Conservation (phyloP, 768 basidiomycete species). For the Suillus occidentalis region DNA sequence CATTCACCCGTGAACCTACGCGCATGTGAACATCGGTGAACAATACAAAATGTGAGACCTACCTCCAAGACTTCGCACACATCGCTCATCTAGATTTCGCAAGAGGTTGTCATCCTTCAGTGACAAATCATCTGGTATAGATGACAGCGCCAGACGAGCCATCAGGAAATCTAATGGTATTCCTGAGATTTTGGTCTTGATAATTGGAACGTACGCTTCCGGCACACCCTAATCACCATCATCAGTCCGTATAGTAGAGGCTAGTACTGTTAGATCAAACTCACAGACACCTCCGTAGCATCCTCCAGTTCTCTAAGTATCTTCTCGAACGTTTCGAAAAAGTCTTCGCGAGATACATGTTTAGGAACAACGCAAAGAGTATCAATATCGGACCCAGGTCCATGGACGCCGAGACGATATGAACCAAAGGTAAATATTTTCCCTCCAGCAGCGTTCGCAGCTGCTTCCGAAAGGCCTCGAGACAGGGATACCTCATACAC, state of each 20-base stretch:
- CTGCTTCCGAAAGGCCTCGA: conserved; percentile 82
- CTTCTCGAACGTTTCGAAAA: conserved; percentile 87
- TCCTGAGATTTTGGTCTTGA: conserved; percentile 87
- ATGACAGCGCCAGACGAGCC: conserved; percentile 82
- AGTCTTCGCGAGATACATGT: conserved; percentile 94
- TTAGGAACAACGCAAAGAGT: conserved; percentile 97
- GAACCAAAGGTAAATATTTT: conserved; percentile 99
- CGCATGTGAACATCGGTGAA: conserved; percentile 8
- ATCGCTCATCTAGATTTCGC: conserved; percentile 90
- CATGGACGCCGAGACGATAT: conserved; percentile 96
- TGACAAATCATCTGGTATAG: conserved; percentile 90
- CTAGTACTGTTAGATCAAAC: conserved; percentile 31
- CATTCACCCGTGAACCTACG: conserved; percentile 90
- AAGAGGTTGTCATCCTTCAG: conserved; percentile 90
- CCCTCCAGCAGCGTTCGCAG: conserved; percentile 88
- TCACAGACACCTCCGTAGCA: conserved; percentile 84
- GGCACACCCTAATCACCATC: conserved; percentile 74
- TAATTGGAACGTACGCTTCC: conserved; percentile 94
- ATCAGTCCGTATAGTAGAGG: conserved; percentile 6
- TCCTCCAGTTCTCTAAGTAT: conserved; percentile 86
- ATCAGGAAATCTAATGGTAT: conserved; percentile 94
- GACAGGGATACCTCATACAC: conserved; percentile 79
- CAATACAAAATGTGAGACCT: conserved; percentile 12
- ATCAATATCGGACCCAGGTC: conserved; percentile 95
- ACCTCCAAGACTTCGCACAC: conserved; percentile 94